These are phyloP conservation scores for Rhodotorula graminis DNA, from an alignment of 768 basidiomycete species.

Conservation along the genomic window DNA sequence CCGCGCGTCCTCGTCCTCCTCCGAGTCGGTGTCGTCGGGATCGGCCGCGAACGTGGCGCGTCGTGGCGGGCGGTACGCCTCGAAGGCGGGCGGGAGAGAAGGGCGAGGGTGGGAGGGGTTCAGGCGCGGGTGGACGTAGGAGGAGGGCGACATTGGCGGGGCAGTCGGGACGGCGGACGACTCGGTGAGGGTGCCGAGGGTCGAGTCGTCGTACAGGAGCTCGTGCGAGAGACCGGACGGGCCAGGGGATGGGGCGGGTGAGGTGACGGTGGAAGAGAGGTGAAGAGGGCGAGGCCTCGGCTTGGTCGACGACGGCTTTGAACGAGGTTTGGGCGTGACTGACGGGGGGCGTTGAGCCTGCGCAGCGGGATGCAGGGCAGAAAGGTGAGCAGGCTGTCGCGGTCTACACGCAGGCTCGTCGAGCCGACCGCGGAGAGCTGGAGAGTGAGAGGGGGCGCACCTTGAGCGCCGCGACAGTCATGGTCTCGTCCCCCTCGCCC, in stretches of 20 bases:
- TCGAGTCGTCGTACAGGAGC: neutral
- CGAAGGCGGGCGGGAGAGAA: neutral
- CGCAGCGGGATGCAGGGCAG: too few species aligned
- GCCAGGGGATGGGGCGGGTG: conserved; percentile 25
- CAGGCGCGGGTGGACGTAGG: conserved; percentile 1
- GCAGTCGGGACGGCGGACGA: neutral
- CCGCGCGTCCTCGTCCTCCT: conserved; percentile 19
- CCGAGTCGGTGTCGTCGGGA: conserved; percentile 7
- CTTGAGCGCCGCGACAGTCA: neutral
- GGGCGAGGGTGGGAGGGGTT: neutral
- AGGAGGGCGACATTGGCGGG: neutral
- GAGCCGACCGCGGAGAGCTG: too few species aligned
- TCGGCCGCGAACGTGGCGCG: neutral
- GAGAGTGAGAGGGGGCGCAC: neutral
- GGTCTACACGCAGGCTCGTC: too few species aligned
- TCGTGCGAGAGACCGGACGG: conserved; percentile 26
- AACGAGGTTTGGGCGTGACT: neutral
- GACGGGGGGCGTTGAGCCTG: neutral
- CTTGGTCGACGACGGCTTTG: neutral
- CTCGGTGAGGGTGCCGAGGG: neutral
- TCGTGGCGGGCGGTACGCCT: conserved; percentile 7
- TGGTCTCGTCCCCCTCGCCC: neutral
- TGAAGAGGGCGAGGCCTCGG: neutral
- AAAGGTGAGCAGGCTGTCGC: too few species aligned
- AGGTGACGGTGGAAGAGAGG: neutral